Percentiles rank a stretch among this genome's conserved stretches.
These are phyloP conservation scores for Xylaria sp. DNA, from an alignment of 2,329 filamentous ascomycete genomes.

Conservation along the genomic window DNA sequence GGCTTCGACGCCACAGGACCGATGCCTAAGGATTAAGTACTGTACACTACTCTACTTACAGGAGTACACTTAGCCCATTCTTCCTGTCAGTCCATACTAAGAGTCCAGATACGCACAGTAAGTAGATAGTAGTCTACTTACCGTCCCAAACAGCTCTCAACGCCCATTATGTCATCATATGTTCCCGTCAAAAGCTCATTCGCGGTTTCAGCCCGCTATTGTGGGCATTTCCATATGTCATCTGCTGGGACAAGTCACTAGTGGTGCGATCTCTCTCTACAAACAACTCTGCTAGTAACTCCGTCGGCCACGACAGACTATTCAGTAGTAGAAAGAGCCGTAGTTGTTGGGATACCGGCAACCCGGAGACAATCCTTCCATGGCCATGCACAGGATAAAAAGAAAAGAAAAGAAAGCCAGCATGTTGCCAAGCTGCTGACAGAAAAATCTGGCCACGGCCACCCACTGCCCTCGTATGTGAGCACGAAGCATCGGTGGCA, in stretches of 20 bases:
- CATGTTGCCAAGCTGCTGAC: conserved; percentile 19
- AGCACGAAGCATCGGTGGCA: conserved; percentile 17
- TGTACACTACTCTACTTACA: too few relatives aligned
- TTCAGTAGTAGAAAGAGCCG: not conserved
- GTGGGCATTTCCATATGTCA: too few relatives aligned
- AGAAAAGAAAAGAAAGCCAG: conserved; percentile 10
- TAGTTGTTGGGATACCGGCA: not conserved
- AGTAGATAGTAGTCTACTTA: too few relatives aligned
- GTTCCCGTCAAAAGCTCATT: not conserved
- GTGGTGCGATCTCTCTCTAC: too few relatives aligned
- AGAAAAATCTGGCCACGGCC: conserved; percentile 10
- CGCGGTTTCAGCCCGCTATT: not conserved
- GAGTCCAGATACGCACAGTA: too few relatives aligned
- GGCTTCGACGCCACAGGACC: conserved; percentile 33
- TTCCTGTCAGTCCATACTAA: not conserved
- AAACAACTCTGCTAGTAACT: too few relatives aligned
- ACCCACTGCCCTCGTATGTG: conserved; percentile 14
- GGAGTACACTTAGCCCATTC: conserved; percentile 22
- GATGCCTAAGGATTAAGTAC: too few relatives aligned
- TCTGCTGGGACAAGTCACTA: too few relatives aligned
- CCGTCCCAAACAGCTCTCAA: not conserved
- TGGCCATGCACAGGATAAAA: conserved; percentile 2
- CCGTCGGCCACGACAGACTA: not conserved
- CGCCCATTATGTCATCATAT: not conserved
- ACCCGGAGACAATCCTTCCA: too few relatives aligned